phyloP scores from a whole-genome alignment of 2,329 filamentous ascomycete genomes.

The Colletotrichum horii region DNA sequence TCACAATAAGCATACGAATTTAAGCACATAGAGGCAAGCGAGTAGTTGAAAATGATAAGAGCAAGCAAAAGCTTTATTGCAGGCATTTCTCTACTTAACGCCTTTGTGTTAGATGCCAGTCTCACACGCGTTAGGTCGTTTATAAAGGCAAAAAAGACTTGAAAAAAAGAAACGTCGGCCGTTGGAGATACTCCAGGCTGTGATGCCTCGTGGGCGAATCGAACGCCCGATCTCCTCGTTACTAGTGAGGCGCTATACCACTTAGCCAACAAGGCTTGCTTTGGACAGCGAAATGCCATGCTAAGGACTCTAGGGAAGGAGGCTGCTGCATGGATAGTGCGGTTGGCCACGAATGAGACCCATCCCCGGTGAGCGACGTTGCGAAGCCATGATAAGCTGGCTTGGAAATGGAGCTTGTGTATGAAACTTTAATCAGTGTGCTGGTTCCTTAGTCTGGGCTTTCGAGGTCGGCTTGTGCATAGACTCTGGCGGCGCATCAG shows the following conservation, averaged over 20 bases:
- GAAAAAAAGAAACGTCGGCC: neutral
- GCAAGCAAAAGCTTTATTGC: accelerated
- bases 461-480: neutral
- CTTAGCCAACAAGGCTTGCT: slow-evolving; percentile 18
- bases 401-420: neutral
- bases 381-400: neutral
- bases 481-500: accelerated
- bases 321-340: neutral
- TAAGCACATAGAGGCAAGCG: neutral
- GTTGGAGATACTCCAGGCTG: no score
- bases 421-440: neutral
- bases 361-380: neutral
- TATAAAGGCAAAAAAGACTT: neutral
- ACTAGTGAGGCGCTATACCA: slow-evolving; percentile 23
- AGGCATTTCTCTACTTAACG: neutral
- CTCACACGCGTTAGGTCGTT: neutral
- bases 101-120: neutral
- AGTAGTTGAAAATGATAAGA: neutral
- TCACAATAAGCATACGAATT: neutral
- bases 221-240: slow-evolving; percentile 22
- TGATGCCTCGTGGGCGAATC: slow-evolving; percentile 19
- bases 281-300: accelerated
- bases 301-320: neutral
- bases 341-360: neutral
- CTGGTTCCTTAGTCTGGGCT: neutral